Percentiles rank a stretch among this genome's conserved stretches.
Evolutionary conservation across 345 rosid species (phyloP).

Genomic region (Lumnitzera littorea): DNA sequence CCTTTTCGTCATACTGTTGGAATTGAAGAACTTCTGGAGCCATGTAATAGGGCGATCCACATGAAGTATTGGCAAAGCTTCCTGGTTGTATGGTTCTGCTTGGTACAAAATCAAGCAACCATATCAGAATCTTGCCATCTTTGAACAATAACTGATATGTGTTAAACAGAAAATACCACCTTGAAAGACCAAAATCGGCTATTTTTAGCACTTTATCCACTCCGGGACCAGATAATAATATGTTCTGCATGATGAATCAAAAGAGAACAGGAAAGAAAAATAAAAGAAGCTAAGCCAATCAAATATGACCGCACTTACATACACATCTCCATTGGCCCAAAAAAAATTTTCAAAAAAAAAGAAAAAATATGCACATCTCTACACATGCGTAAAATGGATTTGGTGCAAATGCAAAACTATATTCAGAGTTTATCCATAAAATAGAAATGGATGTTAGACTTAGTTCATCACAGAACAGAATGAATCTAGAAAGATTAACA

Average conservation of each 20-base stretch:
- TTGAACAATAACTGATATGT: background rate
- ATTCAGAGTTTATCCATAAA: too few species aligned
- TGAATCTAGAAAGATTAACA: too few species aligned
- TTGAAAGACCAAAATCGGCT: constrained; percentile 70
- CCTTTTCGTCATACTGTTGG: constrained; percentile 62
- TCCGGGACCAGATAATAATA: constrained; percentile 37
- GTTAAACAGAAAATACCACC: constrained; percentile 24
- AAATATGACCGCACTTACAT: too few species aligned
- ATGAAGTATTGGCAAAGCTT: constrained; percentile 40
- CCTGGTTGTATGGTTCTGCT: constrained; percentile 38
- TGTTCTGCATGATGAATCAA: constrained; percentile 29
- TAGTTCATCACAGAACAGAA: too few species aligned
- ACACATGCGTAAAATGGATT: too few species aligned
- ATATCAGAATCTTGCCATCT: background rate
- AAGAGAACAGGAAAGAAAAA: background rate
- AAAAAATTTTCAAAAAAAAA: too few species aligned
- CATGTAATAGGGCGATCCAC: constrained; percentile 71
- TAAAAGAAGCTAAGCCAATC: too few species aligned
- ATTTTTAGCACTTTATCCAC: constrained; percentile 48
- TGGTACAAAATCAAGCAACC: background rate
- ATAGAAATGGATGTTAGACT: too few species aligned
- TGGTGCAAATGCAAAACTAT: too few species aligned
- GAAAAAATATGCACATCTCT: too few species aligned
- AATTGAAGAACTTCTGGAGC: constrained; percentile 77
- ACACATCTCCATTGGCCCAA: too few species aligned